These are phyloP conservation scores for Suhomyces canberraensis DNA, from an alignment of 805 yeast species.

Conservation along the genomic window DNA sequence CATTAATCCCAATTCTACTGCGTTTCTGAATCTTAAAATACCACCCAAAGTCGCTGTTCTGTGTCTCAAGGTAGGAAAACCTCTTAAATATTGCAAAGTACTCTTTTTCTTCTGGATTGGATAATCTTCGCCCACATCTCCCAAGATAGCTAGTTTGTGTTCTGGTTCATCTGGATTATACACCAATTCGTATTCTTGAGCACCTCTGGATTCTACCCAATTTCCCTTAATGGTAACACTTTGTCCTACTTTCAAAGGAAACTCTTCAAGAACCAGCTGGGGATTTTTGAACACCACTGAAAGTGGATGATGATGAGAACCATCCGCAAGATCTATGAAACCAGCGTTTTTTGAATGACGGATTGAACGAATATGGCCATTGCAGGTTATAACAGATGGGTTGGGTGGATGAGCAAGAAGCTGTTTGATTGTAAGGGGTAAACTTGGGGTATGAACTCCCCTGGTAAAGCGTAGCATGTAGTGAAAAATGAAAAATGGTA, in stretches of 20 bases:
- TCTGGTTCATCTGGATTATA: constrained; percentile 24
- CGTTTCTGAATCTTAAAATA: constrained; percentile 69
- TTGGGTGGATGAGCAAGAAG: constrained; percentile 31
- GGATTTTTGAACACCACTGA: constrained; percentile 44
- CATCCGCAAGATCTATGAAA: constrained; percentile 80
- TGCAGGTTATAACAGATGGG: constrained; percentile 41
- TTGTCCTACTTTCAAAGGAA: constrained; percentile 48
- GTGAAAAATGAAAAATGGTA: too few relatives aligned
- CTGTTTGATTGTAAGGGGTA: constrained; percentile 10
- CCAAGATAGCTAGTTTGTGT: constrained; percentile 46
- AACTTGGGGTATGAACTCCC: too few relatives aligned
- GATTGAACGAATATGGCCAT: constrained; percentile 68
- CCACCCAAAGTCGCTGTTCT: constrained; percentile 64
- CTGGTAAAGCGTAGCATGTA: too few relatives aligned
- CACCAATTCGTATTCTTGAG: constrained; percentile 31
- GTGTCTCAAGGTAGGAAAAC: constrained; percentile 75
- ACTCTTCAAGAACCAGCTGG: constrained; percentile 15
- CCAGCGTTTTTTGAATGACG: constrained; percentile 72
- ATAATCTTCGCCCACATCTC: constrained; percentile 59
- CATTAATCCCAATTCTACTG: constrained; percentile 51
- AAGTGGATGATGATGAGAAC: constrained; percentile 54
- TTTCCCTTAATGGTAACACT: constrained; percentile 32
- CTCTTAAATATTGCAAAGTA: constrained; percentile 61
- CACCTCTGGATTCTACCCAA: constrained; percentile 32
- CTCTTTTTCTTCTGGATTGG: constrained; percentile 84